Evolutionary conservation across 768 basidiomycete species (phyloP), one percentile per base, ranked within the genome.

Genomic region (Fibroporia radiculosa): DNA sequence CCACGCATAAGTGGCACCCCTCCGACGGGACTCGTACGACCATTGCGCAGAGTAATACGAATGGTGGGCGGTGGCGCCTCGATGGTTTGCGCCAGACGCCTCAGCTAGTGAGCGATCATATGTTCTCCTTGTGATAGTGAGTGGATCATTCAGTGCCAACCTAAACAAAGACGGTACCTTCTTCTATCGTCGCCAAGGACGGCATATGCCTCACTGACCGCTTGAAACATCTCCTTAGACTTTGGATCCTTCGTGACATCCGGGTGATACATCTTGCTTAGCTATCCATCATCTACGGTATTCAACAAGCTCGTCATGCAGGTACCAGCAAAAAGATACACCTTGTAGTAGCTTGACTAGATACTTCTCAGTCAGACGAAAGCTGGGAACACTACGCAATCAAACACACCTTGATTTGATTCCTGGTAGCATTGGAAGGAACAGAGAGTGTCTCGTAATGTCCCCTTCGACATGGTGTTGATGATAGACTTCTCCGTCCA

Each of bases 201-300:
- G 1, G 66, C 57, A 35, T 73, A 75, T 2, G 73, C 73, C 40
- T 73, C 74, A 50, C 70, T 74, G 40, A 72, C 65, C 0, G 59
- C 64, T 39, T 69, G 69, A 45, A 72, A 75, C 39, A 59, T 72
- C 44, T 61, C 57, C 44, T 62, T 65, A 1, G 72, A 64, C 3
- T 48, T 36, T 5, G 56, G 57, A 40, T 74, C 71, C 27, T 61
- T 57, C 42, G 62, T 62, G 7, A 69, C 52, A 51, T 75, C 73
- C 1, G 73, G 73, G 42, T 75, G 74, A 39, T 65, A 63, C 48
- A 59, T 49, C 47, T 75, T 75, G 64, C 73, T 75, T 41, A 75
- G 54, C 73, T 75, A 48, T 1, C 18, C 31, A 20, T 40, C 39
- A 35, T 34, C 44, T 46, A 38, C 50, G 22, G 52, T 48, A 33